These are phyloP conservation scores for Globisporangium echinulatum DNA, from an alignment of 352 stramenopile genomes.

Conservation along the genomic window DNA sequence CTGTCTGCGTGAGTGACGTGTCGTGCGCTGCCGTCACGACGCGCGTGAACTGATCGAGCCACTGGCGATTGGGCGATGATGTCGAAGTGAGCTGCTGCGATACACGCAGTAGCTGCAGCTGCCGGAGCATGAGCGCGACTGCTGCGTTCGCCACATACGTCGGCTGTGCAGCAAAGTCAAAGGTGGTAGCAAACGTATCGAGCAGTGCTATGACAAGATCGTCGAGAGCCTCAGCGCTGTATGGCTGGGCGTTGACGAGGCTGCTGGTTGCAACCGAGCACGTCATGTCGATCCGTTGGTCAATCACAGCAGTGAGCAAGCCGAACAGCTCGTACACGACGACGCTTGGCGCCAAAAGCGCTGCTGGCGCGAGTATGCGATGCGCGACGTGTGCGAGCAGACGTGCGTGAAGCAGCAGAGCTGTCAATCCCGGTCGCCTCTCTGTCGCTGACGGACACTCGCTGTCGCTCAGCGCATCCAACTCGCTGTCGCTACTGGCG, in stretches of 20 bases:
- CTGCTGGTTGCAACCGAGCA: background rate
- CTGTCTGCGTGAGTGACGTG: constrained; percentile 18
- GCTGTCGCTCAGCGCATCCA: background rate
- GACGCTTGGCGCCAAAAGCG: background rate
- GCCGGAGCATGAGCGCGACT: constrained; percentile 26
- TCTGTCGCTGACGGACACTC: background rate
- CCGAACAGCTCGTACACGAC: constrained; percentile 13
- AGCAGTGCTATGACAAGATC: background rate
- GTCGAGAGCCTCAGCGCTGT: background rate
- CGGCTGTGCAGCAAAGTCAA: constrained; percentile 19
- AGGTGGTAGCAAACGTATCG: background rate
- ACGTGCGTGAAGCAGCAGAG: background rate
- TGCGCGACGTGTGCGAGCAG: background rate
- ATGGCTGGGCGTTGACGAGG: background rate
- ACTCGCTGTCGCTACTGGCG: background rate
- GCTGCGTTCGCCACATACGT: constrained; percentile 42
- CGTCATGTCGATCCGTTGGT: constrained; percentile 5
- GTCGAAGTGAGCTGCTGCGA: constrained; percentile 4
- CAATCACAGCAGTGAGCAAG: constrained; percentile 28
- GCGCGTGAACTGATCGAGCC: too few species aligned
- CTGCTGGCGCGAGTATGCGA: background rate
- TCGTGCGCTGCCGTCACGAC: constrained; percentile 12
- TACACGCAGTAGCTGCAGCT: constrained; percentile 13
- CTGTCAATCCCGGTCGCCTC: background rate
- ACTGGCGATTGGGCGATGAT: too few species aligned